Evolutionary conservation across 352 stramenopile genomes (phyloP), one percentile per base, ranked within the genome.

Genomic region (Blastocystis hominis): DNA sequence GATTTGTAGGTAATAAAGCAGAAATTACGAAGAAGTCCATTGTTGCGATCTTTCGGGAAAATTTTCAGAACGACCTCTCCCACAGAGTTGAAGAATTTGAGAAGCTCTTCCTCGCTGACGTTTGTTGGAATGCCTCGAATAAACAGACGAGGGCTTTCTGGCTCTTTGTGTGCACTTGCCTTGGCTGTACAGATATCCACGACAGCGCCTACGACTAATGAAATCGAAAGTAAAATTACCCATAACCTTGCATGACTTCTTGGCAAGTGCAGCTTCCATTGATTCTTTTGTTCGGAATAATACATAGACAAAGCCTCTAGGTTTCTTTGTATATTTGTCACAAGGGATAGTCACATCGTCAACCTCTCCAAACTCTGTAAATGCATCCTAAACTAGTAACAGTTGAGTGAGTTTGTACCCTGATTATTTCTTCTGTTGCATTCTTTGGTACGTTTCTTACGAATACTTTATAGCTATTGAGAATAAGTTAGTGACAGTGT

Each of bases 361-460:
- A 30, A 80, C 70, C 53, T 80, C 70, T 36, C 70, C 70, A 62
- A 80, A 80, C 44, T 80, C 70, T 17, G 70, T 63, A 42, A 80
- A 64, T 24, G 70, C 70, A 24, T 54, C 50, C 70, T 80, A 80
- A 9, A n/a, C 10, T 17, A 80, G 24, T 24, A 46, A 47, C 62
- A 24, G 20, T 62, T 62, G 30, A 30, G 36, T 30, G 17, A 56
- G 13, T 9, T 5, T 61, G 42, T 80, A 80, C 70, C 36, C 55
- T 80, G 53, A 80, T 30, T 6, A 80, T 64, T 24, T 64, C 50
- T 47, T 80, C 70, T 47, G 70, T 80, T 30, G 70, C 70, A 80
- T 80, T 80, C 70, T 80, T 80, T 36, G 70, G 70, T n/a, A 80
- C 70, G n/a, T 80, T 80, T 64, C 70, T 62, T 46, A 80, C 70